Evolutionary conservation across 352 stramenopile species (phyloP), one percentile per base, ranked within the genome.

Genomic region (Ochromonadaceae sp.): DNA sequence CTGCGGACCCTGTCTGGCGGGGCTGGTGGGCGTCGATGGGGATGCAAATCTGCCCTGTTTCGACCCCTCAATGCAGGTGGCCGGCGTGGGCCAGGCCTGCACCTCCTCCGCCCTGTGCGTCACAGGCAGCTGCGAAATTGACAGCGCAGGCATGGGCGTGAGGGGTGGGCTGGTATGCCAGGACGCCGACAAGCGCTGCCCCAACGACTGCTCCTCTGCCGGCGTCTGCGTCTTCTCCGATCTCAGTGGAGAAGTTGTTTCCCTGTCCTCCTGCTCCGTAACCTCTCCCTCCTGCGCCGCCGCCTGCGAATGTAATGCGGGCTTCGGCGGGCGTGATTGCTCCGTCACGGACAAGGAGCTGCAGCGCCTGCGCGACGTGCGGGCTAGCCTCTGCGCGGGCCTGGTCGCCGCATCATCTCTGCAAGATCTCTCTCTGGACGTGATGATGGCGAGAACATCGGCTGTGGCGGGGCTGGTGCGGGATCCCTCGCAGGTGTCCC

Each of bases 151-250:
- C n/a, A n/a, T n/a, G n/a, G n/a, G n/a, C n/a, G n/a, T n/a, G n/a
- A n/a, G n/a, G n/a, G n/a, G n/a, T n/a, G n/a, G n/a, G n/a, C n/a
- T n/a, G n/a, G n/a, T n/a, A n/a, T 63, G 55, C 28, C n/a, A 31
- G 15, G 5, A 63, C 9, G 15, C 26, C 2, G 17, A 39, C 25
- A 63, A 63, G 40, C 2, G 25, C 36, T 63, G 55, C 52, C 55
- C 35, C 38, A 14, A 25, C 17, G 9, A 41, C 26, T 63, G 55
- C 41, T 25, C 7, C 40, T 39, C 39, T 40, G 5, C 36, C 38
- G 55, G 55, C 2, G 40, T 2, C 15, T 63, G 55, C 40, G 9
- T 63, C 22, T 63, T n/a, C n/a, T n/a, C n/a, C n/a, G n/a, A 52
- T 52, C n/a, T 12, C 2, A 34, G 52, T 52, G 26, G 7, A 40